These are phyloP conservation scores for Glycine soja DNA, from an alignment of 306 rosid genomes.

Conservation along the genomic window DNA sequence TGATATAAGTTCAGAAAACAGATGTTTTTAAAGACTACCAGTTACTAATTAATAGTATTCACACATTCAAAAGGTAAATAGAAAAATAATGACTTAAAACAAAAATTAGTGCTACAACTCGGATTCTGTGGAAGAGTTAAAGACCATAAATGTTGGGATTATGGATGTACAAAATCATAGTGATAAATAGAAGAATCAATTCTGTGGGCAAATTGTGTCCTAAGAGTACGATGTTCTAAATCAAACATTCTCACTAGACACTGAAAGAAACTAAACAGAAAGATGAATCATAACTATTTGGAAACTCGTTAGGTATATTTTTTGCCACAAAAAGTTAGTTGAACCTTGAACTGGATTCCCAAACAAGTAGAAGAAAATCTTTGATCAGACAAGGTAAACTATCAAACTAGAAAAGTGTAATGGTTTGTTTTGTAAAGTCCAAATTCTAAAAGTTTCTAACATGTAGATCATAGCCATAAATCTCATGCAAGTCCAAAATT, in stretches of 20 bases:
- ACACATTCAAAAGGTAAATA: background rate
- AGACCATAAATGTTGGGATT: background rate
- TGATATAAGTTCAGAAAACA: constrained; percentile 13
- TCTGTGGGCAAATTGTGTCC: background rate
- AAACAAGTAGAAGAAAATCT: constrained; percentile 21
- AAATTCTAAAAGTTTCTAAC: too few species aligned
- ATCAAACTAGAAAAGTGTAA: background rate
- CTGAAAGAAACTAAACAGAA: constrained; percentile 13
- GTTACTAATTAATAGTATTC: constrained; percentile 29
- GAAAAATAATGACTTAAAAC: constrained; percentile 20
- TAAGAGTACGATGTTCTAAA: background rate
- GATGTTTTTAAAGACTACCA: constrained; percentile 8
- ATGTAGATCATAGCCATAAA: too few species aligned
- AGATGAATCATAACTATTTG: too few species aligned
- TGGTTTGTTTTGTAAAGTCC: too few species aligned
- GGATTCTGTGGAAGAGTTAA: background rate
- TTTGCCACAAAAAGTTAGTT: constrained; percentile 18
- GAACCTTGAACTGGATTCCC: constrained; percentile 2
- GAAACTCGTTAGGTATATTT: constrained; percentile 9
- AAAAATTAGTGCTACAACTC: constrained; percentile 25
- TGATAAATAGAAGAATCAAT: constrained; percentile 12
- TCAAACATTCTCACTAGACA: constrained; percentile 5
- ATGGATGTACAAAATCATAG: constrained; percentile 27
- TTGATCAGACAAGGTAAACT: background rate
- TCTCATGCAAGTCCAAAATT: too few species aligned